Evolutionary conservation across 306 rosid genomes (phyloP).

Genomic region (Prunus mongolica): DNA sequence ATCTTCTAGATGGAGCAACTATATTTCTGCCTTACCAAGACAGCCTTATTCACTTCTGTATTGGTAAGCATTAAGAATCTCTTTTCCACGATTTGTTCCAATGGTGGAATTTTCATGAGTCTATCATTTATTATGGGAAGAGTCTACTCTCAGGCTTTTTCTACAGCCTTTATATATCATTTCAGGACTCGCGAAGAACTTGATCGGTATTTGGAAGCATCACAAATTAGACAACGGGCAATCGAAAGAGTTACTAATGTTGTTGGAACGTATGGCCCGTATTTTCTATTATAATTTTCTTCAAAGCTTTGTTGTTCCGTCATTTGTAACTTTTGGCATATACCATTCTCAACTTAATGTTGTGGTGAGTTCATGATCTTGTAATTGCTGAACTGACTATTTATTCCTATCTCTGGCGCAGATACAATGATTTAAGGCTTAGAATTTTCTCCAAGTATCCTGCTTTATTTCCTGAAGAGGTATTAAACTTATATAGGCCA

Average conservation of each 20-base stretch:
- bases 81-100: constrained; percentile 5
- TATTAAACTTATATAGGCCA: constrained; percentile 15
- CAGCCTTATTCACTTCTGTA: constrained; percentile 95
- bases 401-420: constrained; percentile 32
- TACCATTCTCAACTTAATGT: neutral
- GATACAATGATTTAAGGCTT: constrained; percentile 77
- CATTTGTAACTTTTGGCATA: constrained; percentile 10
- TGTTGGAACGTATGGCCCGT: constrained; percentile 76
- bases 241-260: constrained; percentile 82
- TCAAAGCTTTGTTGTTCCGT: constrained; percentile 16
- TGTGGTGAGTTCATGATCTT: constrained; percentile 14
- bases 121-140: neutral
- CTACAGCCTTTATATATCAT: constrained; percentile 33
- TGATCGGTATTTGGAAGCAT: constrained; percentile 94
- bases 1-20: constrained; percentile 88
- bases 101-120: constrained; percentile 13
- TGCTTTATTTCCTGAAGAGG: constrained; percentile 88
- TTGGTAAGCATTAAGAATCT: constrained; percentile 42
- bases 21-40: constrained; percentile 87
- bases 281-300: constrained; percentile 24
- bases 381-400: neutral
- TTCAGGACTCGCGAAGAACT: constrained; percentile 93
- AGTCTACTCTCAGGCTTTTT: constrained; percentile 27
- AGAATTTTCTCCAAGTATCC: constrained; percentile 92
- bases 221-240: constrained; percentile 87